phyloP scores from a whole-genome alignment of 768 basidiomycete species.

The Coprinopsis marcescibilis region DNA sequence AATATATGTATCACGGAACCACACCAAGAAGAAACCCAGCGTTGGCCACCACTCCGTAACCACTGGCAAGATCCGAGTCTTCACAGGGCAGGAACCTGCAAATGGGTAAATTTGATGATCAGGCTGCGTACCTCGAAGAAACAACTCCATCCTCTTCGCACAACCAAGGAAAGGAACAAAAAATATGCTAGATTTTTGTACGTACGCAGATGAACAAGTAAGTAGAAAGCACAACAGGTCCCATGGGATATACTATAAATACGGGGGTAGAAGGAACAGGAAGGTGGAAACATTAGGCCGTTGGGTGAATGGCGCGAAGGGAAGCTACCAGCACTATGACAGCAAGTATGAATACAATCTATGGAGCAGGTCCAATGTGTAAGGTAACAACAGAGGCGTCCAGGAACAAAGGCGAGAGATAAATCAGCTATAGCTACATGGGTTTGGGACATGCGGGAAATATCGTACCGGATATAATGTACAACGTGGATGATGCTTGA shows the following conservation, averaged over 20 bases:
- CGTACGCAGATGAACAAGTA: not conserved
- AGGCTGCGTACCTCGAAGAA: too few relatives aligned
- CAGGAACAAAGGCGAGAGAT: constrained; percentile 9
- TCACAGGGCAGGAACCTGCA: too few relatives aligned
- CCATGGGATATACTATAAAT: not conserved
- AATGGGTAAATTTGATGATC: too few relatives aligned
- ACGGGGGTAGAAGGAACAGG: not conserved
- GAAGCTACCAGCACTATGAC: too few relatives aligned
- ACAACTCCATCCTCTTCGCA: too few relatives aligned
- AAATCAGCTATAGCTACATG: constrained; percentile 25
- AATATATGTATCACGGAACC: too few relatives aligned
- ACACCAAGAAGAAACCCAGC: too few relatives aligned
- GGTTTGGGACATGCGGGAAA: constrained; percentile 11
- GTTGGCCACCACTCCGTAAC: too few relatives aligned
- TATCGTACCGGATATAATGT: constrained; percentile 22
- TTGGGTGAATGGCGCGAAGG: too few relatives aligned
- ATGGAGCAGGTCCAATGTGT: not conserved
- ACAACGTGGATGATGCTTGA: constrained; percentile 14
- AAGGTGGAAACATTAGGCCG: not conserved
- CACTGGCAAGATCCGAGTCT: too few relatives aligned
- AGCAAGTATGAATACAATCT: too few relatives aligned
- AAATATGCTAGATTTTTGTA: not conserved
- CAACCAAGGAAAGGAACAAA: too few relatives aligned
- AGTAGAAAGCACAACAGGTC: not conserved
- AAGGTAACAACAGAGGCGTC: not conserved